Evolutionary conservation across 768 basidiomycete species (phyloP).

Genomic region (Phallus indusiatus): DNA sequence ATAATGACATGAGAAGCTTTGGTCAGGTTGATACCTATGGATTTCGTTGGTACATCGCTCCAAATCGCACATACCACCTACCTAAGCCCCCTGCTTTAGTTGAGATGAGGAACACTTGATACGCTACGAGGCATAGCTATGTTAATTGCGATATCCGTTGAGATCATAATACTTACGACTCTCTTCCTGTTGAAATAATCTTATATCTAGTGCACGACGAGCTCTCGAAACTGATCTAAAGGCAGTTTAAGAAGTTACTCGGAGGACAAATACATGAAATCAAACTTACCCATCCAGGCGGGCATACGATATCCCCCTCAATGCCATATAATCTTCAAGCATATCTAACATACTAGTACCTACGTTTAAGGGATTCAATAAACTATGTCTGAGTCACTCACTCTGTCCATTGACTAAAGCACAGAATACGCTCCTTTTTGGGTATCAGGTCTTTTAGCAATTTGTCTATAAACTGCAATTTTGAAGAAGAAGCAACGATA

Average conservation of each 20-base stretch:
- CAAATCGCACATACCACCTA: constrained; percentile 17
- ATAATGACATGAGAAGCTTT: constrained; percentile 11
- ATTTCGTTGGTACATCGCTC: background rate
- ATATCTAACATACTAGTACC: constrained; percentile 52
- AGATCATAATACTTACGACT: constrained; percentile 33
- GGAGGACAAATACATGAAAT: background rate
- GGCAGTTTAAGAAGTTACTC: constrained; percentile 20
- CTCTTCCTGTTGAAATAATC: constrained; percentile 48
- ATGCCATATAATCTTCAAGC: constrained; percentile 55
- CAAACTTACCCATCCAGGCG: constrained; percentile 45
- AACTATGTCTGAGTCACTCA: constrained; percentile 15
- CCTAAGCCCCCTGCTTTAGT: constrained; percentile 68
- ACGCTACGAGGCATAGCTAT: constrained; percentile 26
- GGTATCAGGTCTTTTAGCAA: constrained; percentile 45
- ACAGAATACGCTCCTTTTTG: constrained; percentile 49
- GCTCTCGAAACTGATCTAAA: constrained; percentile 26
- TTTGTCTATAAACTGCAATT: constrained; percentile 50
- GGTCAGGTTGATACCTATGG: constrained; percentile 11
- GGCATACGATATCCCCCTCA: constrained; percentile 50
- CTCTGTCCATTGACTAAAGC: constrained; percentile 50
- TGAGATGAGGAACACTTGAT: constrained; percentile 60
- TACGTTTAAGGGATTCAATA: background rate
- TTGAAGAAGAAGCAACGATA: constrained; percentile 45
- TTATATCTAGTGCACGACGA: constrained; percentile 48
- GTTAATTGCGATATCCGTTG: no score